Evolutionary conservation across 495 filamentous ascomycete genomes (phyloP).

Genomic region (Terfezia boudieri): DNA sequence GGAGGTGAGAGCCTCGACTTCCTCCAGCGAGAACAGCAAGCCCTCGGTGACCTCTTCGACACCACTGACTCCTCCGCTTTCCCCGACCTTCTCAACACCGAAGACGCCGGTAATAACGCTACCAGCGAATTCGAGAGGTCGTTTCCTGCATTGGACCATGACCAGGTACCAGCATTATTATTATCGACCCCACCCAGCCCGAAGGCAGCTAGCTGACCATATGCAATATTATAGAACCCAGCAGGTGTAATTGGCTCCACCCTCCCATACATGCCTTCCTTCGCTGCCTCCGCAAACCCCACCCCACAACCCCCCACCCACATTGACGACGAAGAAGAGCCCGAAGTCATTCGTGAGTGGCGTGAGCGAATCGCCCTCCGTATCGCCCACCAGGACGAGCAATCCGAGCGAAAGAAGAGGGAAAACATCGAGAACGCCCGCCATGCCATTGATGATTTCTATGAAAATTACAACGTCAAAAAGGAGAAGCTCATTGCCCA

Average conservation of each 20-base stretch:
- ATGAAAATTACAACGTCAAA: constrained; percentile 96
- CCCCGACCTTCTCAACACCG: constrained; percentile 54
- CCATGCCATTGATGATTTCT: constrained; percentile 90
- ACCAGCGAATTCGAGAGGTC: constrained; percentile 61
- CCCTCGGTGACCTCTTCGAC: constrained; percentile 75
- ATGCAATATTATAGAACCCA: not conserved
- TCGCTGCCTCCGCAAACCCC: constrained; percentile 35
- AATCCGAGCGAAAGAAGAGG: constrained; percentile 58
- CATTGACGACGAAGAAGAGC: constrained; percentile 47
- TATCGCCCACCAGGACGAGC: constrained; percentile 62
- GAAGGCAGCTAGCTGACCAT: too few species aligned
- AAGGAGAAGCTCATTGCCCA: constrained; percentile 74
- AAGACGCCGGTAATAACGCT: constrained; percentile 25
- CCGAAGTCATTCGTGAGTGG: constrained; percentile 79
- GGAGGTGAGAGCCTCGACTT: constrained; percentile 44
- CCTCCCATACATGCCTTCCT: not conserved
- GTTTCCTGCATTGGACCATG: constrained; percentile 68
- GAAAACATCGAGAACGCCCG: constrained; percentile 70
- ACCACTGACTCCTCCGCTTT: constrained; percentile 37
- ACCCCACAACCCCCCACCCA: constrained; percentile 27
- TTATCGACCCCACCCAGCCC: not conserved
- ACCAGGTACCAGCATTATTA: constrained; percentile 32
- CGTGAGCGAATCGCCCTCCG: constrained; percentile 78
- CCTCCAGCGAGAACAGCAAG: constrained; percentile 66
- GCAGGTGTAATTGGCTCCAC: not conserved